phyloP scores from a whole-genome alignment of 306 rosid species.

The Pyrus communis region DNA sequence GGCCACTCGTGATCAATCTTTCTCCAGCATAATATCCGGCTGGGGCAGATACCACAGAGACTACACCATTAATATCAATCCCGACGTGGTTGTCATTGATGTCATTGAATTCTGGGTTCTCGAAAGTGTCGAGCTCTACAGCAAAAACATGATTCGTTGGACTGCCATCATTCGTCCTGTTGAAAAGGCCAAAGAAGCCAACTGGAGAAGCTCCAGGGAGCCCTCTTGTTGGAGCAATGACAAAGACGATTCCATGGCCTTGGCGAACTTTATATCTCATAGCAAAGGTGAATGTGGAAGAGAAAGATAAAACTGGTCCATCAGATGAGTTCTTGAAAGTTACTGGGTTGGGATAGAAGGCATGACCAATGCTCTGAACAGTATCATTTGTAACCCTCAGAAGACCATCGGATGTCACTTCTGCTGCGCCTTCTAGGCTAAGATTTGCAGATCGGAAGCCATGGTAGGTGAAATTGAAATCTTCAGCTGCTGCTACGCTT shows the following conservation, averaged over 20 bases:
- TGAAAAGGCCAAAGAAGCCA: slow-evolving; percentile 4
- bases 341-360: not conserved
- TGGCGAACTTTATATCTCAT: not conserved
- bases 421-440: not conserved
- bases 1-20: slow-evolving; percentile 31
- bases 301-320: not conserved
- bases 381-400: not conserved
- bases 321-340: not conserved
- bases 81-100: slow-evolving; percentile 16
- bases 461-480: not conserved
- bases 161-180: not conserved
- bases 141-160: slow-evolving; percentile 8
- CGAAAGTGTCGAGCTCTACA: slow-evolving; percentile 7
- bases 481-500: not conserved
- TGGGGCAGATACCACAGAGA: slow-evolving; percentile 8
- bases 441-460: not conserved
- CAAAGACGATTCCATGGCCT: slow-evolving; percentile 14
- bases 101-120: not conserved
- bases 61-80: slow-evolving; percentile 12
- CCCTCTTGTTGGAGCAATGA: slow-evolving; percentile 6
- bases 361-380: not conserved
- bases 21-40: slow-evolving; percentile 27
- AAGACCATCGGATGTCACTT: not conserved
- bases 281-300: not conserved
- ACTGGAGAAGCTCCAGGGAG: not conserved